Evolutionary conservation across 371 early-diverging fungal species (phyloP), one percentile per base, ranked within the genome.

Genomic region (Basidiobolus meristosporus): DNA sequence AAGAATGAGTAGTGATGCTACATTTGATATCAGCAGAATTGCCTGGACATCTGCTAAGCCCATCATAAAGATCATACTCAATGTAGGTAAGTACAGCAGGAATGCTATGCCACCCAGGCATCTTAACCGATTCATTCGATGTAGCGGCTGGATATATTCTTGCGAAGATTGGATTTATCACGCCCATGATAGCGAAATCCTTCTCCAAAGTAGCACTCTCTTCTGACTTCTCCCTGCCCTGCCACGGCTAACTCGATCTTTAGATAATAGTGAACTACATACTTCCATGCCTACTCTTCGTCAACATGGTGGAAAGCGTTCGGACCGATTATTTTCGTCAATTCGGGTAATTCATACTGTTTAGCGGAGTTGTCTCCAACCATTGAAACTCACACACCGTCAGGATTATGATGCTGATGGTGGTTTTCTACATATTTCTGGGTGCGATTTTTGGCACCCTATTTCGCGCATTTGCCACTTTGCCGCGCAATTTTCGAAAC

Each of bases 201-300:
- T 17, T 36, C 11, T 36, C 36, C 14, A 36, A 36, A 19, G 36
- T 36, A 36, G 19, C 7, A 17, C 26, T 26, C 9, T 3, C 3
- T 5, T 26, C 26, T 26, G n/a, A n/a, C n/a, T n/a, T n/a, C n/a
- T n/a, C n/a, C n/a, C n/a, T n/a, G n/a, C n/a, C n/a, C n/a, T n/a
- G n/a, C n/a, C n/a, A n/a, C n/a, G n/a, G n/a, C n/a, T n/a, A n/a
- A n/a, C n/a, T n/a, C n/a, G 11, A 21, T 26, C 26, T 19, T 7
- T 36, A 36, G 36, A 36, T 36, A 9, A 36, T 36, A 5, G 36
- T 36, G 19, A 36, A 36, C 21, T 36, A 19, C 16, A 11, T 36
- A 2, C 16, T 36, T 16, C 36, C 36, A 36, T 36, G 36, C 10
- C 17, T 36, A 36, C 36, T 36, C 6, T 36, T 36, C 19, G 36